A percentile compares a stretch with the other conserved stretches of the same genome.
Conservation (phyloP, 495 filamentous ascomycete genomes). For the Neurospora sp. region DNA sequence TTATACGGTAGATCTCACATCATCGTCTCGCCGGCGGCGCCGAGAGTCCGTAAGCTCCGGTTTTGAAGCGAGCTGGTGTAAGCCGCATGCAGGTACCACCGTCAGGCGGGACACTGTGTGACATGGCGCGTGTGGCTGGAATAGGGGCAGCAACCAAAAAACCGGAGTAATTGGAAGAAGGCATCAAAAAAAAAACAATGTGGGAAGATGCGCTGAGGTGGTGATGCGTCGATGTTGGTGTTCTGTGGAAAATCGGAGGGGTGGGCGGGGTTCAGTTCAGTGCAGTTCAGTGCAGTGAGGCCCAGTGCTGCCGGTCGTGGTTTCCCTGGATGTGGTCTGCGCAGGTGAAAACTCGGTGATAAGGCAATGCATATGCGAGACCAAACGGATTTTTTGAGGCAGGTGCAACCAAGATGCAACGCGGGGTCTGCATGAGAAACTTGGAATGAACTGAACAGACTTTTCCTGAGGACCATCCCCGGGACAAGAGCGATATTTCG, state of each 20-base stretch:
- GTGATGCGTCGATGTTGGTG: neutral
- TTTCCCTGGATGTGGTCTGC: neutral
- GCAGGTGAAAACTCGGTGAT: neutral
- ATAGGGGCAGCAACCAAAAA: no score
- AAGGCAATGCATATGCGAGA: neutral
- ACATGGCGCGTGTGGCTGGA: neutral
- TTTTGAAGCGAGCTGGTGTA: neutral
- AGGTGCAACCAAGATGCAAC: neutral
- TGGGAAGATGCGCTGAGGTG: neutral
- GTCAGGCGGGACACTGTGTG: neutral
- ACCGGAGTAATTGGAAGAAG: no score
- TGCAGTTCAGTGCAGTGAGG: neutral
- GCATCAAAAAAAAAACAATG: no score
- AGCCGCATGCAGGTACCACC: neutral
- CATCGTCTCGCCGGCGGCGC: neutral
- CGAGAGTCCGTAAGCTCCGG: neutral
- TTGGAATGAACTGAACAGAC: neutral
- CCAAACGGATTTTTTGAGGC: no score
- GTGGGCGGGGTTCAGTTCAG: neutral
- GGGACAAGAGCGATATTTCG: neutral
- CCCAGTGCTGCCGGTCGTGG: neutral
- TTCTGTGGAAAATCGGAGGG: neutral
- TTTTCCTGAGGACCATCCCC: fast-evolving
- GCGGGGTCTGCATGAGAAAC: neutral
- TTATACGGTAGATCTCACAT: neutral